Evolutionary conservation across 176 grass and related monocot species (phyloP).

Genomic region (Chloris gayana): DNA sequence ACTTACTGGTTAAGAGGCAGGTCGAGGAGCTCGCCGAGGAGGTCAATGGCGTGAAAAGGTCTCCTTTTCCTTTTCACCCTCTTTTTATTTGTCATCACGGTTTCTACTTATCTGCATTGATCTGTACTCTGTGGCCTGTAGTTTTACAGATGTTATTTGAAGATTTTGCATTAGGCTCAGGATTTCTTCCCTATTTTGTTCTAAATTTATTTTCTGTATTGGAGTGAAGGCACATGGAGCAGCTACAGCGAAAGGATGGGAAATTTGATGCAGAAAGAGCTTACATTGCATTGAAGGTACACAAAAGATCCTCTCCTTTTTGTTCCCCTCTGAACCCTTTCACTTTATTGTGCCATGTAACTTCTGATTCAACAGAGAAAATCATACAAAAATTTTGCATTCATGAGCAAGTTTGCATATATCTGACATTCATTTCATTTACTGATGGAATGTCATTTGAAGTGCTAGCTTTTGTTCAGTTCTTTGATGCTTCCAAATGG

Average conservation of each 20-base stretch:
- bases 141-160: neutral
- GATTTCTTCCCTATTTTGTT: slow-evolving; percentile 5
- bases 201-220: slow-evolving; percentile 20
- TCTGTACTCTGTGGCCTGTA: neutral
- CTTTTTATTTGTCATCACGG: neutral
- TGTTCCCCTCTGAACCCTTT: neutral
- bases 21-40: slow-evolving; percentile 68
- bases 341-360: neutral
- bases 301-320: slow-evolving; percentile 5
- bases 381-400: neutral
- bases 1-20: slow-evolving; percentile 56
- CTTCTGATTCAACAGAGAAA: slow-evolving; percentile 27
- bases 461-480: neutral
- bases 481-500: slow-evolving; percentile 25
- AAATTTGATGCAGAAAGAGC: slow-evolving; percentile 43
- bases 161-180: neutral
- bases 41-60: slow-evolving; percentile 53
- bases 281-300: slow-evolving; percentile 49
- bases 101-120: slow-evolving; percentile 6
- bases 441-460: neutral
- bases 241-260: slow-evolving; percentile 41
- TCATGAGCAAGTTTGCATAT: slow-evolving; percentile 1
- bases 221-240: slow-evolving; percentile 51
- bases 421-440: neutral
- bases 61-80: slow-evolving; percentile 12